These are phyloP conservation scores for Talaromyces borbonicus DNA, from an alignment of 495 filamentous ascomycete genomes.

Conservation along the genomic window DNA sequence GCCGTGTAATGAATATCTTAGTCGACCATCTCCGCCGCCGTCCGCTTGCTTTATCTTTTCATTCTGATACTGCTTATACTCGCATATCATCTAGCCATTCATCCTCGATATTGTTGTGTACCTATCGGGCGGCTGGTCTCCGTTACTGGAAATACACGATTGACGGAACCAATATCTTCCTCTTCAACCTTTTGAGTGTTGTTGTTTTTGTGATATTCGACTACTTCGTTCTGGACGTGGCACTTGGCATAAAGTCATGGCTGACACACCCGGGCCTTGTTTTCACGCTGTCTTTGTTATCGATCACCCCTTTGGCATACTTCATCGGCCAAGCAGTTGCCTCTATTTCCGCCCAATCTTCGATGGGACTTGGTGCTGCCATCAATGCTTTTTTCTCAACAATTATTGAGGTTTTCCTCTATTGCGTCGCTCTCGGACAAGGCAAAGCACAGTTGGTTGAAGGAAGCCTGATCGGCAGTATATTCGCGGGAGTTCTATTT, in stretches of 20 bases:
- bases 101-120: constrained; percentile 87
- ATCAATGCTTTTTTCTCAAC: constrained; percentile 99
- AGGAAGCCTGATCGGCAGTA: constrained; percentile 93
- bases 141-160: constrained; percentile 99
- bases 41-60: constrained; percentile 85
- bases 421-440: constrained; percentile 87
- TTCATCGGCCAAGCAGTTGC: constrained; percentile 99
- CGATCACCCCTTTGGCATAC: constrained; percentile 95
- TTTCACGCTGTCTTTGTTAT: constrained; percentile 75
- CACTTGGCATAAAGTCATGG: constrained; percentile 56
- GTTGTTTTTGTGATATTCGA: constrained; percentile 90
- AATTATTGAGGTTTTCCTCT: constrained; percentile 94
- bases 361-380: constrained; percentile 98
- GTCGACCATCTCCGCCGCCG: constrained; percentile 89
- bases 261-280: constrained; percentile 75
- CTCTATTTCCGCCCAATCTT: constrained; percentile 97
- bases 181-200: constrained; percentile 90
- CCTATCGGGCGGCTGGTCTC: constrained; percentile 85
- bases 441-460: constrained; percentile 92
- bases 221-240: constrained; percentile 62
- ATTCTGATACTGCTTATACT: constrained; percentile 70
- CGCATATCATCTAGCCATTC: constrained; percentile 58
- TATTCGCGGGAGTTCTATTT: constrained; percentile 94
- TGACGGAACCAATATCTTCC: constrained; percentile 96
- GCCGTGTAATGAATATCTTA: constrained; percentile 81